Conservation (phyloP, 1,284 basidiomycete species). For the Cerioporus squamosus region DNA sequence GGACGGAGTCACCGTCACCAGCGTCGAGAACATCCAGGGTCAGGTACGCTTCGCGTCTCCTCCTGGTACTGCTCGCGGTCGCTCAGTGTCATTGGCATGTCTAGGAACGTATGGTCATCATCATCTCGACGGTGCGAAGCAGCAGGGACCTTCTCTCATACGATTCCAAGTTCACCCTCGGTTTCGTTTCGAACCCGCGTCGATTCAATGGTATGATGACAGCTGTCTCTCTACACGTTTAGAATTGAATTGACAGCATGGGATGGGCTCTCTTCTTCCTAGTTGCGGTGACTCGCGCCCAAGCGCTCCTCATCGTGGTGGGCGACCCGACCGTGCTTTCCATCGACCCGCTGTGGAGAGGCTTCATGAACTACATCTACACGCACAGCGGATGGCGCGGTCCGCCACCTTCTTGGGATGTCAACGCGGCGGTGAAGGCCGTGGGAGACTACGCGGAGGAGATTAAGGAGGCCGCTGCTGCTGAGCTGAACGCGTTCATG, state of each 20-base stretch:
- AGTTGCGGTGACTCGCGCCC: conserved; percentile 51
- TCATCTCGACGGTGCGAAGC: conserved; percentile 52
- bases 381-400: conserved; percentile 52
- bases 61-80: background rate
- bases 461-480: conserved; percentile 35
- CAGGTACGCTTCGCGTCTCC: conserved; percentile 43
- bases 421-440: conserved; percentile 34
- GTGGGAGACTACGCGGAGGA: conserved; percentile 35
- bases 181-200: conserved; percentile 49
- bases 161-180: conserved; percentile 48
- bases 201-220: conserved; percentile 47
- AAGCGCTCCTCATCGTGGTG: conserved; percentile 60
- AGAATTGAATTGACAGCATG: background rate
- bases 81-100: background rate
- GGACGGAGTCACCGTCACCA: conserved; percentile 53
- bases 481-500: conserved; percentile 59
- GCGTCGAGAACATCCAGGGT: conserved; percentile 67
- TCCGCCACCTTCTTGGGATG: conserved; percentile 54
- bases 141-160: conserved; percentile 41
- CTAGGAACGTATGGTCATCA: conserved; percentile 47
- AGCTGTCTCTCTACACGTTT: background rate
- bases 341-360: conserved; percentile 54
- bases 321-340: conserved; percentile 59
- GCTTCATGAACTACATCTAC: conserved; percentile 56
- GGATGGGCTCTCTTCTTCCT: background rate